Percentiles rank a stretch among this genome's conserved stretches.
These are phyloP conservation scores for Tylopilus rubrobrunneus DNA, from an alignment of 768 basidiomycete species.

Conservation along the genomic window DNA sequence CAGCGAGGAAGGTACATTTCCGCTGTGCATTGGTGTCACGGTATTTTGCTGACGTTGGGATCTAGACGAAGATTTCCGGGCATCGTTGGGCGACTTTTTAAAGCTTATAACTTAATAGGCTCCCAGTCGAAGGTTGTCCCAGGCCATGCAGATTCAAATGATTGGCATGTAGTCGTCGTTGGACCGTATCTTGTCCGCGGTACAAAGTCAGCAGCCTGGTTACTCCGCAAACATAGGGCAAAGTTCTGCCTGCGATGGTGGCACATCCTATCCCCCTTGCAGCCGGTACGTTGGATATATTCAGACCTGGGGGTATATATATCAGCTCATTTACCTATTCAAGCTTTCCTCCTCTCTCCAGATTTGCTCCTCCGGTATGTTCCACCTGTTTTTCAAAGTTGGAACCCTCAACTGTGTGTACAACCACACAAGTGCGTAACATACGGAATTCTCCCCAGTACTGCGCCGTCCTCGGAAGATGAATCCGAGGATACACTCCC, in stretches of 20 bases:
- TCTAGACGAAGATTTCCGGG: too few relatives aligned
- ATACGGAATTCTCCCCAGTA: conserved; percentile 84
- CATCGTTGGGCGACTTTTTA: too few relatives aligned
- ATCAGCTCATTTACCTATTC: conserved; percentile 30
- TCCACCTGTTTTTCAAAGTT: conserved; percentile 7
- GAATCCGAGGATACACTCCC: conserved; percentile 91
- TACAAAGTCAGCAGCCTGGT: conserved; percentile 42
- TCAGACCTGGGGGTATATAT: conserved; percentile 4
- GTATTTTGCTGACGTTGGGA: too few relatives aligned
- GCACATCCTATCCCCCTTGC: conserved; percentile 29
- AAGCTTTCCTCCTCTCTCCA: conserved; percentile 82
- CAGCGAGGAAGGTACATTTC: too few relatives aligned
- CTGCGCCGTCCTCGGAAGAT: conserved; percentile 83
- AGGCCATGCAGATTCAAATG: conserved; percentile 94
- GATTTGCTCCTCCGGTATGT: conserved; percentile 85
- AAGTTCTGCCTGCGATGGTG: conserved; percentile 22
- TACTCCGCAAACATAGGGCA: conserved; percentile 14
- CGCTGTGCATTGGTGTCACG: too few relatives aligned
- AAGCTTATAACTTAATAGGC: background rate
- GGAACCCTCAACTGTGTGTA: conserved; percentile 13
- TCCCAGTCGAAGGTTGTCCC: conserved; percentile 5
- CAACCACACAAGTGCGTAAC: conserved; percentile 88
- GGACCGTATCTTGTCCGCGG: conserved; percentile 72
- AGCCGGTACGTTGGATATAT: conserved; percentile 33
- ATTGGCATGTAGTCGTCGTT: conserved; percentile 90